Conservation (phyloP, 495 filamentous ascomycete genomes). For the Aspergillus sclerotioniger region DNA sequence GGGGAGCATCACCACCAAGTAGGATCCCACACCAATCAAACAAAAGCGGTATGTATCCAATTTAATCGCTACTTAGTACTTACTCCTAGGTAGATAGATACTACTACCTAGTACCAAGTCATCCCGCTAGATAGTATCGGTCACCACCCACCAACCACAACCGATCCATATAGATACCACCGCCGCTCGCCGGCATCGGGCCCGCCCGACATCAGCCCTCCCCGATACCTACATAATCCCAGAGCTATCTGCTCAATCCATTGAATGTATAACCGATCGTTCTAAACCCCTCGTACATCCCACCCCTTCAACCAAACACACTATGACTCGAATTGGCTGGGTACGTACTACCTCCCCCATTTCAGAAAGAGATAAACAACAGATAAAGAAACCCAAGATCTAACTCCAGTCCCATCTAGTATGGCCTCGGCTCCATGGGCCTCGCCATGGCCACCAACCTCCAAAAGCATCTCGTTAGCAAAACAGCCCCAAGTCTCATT, state of each 20-base stretch:
- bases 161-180: no score
- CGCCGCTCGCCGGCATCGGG: slow-evolving; percentile 22
- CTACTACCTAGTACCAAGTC: no score
- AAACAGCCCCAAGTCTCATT: slow-evolving; percentile 35
- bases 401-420: slow-evolving; percentile 25
- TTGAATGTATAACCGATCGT: not conserved
- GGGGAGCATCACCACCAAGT: not conserved
- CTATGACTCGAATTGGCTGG: slow-evolving; percentile 45
- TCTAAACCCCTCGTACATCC: slow-evolving; percentile 1
- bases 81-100: no score
- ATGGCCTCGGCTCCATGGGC: slow-evolving; percentile 49
- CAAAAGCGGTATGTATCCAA: no score
- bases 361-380: not conserved
- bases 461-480: slow-evolving; percentile 42
- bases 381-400: not conserved
- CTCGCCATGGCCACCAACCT: slow-evolving; percentile 51
- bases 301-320: slow-evolving; percentile 6
- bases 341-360: slow-evolving; percentile 17
- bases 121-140: no score
- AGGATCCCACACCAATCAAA: not conserved
- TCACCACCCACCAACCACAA: no score
- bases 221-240: not conserved
- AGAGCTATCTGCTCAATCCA: not conserved
- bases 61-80: not conserved
- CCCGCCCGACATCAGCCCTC: slow-evolving; percentile 13